Conservation (phyloP, 345 rosid genomes). For the Crucihimalaya himalaica region DNA sequence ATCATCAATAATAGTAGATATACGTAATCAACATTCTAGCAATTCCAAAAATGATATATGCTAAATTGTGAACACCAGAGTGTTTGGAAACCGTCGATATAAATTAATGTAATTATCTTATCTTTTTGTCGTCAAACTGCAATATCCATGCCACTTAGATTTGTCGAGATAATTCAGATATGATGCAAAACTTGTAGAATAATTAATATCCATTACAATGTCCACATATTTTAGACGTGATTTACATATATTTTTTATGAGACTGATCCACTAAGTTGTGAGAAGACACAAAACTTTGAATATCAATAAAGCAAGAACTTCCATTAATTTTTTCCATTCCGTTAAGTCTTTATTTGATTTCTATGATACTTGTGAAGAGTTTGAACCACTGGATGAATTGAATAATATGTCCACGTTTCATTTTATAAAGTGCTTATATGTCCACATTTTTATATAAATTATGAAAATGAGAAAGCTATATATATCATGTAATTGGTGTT, state of each 20-base stretch:
- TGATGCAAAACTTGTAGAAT: constrained; percentile 14
- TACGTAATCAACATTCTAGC: not conserved
- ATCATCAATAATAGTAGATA: not conserved
- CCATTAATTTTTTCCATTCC: not conserved
- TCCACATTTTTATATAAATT: not conserved
- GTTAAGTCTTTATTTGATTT: not conserved
- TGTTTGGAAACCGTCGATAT: not conserved
- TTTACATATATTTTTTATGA: not conserved
- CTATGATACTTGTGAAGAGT: not conserved
- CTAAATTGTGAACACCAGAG: not conserved
- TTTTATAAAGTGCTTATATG: not conserved
- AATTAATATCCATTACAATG: constrained; percentile 2
- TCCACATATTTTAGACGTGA: not conserved
- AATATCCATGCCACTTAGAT: constrained; percentile 15
- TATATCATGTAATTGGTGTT: no score
- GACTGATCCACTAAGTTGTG: constrained; percentile 1
- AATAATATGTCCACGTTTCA: not conserved
- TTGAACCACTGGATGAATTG: not conserved
- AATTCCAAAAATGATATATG: not conserved
- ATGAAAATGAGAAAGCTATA: not conserved
- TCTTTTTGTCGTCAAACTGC: not conserved
- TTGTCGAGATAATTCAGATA: constrained; percentile 11
- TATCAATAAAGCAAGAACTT: constrained; percentile 7
- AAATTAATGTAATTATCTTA: not conserved
- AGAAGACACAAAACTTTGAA: constrained; percentile 11